phyloP scores from a whole-genome alignment of 345 rosid species.

The Populus deltoides region DNA sequence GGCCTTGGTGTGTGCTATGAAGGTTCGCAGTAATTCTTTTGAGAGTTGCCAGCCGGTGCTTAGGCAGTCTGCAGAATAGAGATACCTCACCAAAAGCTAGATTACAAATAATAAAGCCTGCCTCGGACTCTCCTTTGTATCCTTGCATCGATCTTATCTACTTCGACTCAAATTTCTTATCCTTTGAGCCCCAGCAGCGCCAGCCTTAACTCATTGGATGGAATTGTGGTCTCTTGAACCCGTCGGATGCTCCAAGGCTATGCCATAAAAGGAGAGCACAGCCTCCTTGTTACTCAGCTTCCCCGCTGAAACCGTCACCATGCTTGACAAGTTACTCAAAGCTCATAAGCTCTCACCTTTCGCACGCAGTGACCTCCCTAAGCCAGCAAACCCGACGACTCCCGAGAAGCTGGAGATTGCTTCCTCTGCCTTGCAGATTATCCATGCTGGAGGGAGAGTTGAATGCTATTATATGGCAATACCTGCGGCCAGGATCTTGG shows the following conservation, averaged over 20 bases:
- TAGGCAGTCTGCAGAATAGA: neutral
- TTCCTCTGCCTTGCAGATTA: constrained; percentile 30
- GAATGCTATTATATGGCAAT: constrained; percentile 43
- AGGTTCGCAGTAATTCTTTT: too few relatives aligned
- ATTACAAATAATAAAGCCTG: neutral
- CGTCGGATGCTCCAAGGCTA: neutral
- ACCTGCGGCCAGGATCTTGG: constrained; percentile 38
- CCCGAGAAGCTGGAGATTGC: neutral
- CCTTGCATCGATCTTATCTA: constrained; percentile 5
- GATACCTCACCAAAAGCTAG: neutral
- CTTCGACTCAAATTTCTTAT: neutral
- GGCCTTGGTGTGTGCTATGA: too few relatives aligned
- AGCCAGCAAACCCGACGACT: neutral
- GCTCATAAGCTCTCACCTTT: constrained; percentile 17
- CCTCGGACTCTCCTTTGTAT: neutral
- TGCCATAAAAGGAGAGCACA: neutral
- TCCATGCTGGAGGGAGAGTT: constrained; percentile 35
- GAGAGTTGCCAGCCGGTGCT: neutral
- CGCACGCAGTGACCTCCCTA: neutral
- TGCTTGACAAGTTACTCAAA: constrained; percentile 36
- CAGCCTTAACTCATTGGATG: neutral
- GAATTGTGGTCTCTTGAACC: constrained; percentile 1
- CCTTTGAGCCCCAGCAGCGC: neutral
- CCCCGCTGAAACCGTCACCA: neutral
- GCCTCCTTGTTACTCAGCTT: neutral